phyloP scores from a whole-genome alignment of 192 early-diverging fungal genomes.

The Entrophospora sp. region DNA sequence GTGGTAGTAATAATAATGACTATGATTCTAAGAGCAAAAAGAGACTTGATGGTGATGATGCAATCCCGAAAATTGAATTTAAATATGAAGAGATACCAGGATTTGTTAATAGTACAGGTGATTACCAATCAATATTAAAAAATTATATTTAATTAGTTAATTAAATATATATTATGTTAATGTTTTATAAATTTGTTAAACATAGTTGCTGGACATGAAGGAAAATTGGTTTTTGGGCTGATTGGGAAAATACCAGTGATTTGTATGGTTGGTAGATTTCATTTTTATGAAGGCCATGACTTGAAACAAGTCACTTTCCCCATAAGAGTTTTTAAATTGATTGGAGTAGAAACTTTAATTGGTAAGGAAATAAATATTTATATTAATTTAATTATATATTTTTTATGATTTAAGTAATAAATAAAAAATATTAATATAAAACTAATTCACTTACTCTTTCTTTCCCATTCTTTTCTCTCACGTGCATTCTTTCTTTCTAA shows the following conservation, averaged over 20 bases:
- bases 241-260: conserved; percentile 58
- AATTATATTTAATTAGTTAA: conserved; percentile 2
- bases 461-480: no score
- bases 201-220: conserved; percentile 60
- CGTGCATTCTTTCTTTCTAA: not conserved
- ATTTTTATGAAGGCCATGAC: conserved; percentile 84
- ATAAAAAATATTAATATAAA: not conserved
- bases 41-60: no score
- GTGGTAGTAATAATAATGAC: no score
- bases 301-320: conserved; percentile 74
- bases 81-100: conserved; percentile 75
- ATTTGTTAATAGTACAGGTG: conserved; percentile 71
- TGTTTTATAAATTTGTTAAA: not conserved
- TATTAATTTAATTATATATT: no score
- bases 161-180: not conserved
- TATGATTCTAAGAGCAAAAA: conserved; percentile 29
- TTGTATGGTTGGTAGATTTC: conserved; percentile 85
- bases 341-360: conserved; percentile 70
- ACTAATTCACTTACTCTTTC: no score
- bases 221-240: conserved; percentile 80
- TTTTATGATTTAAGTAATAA: no score
- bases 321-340: conserved; percentile 72
- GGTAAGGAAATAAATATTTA: conserved; percentile 26
- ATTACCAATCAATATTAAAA: not conserved
- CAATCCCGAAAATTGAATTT: conserved; percentile 56